Evolutionary conservation across 768 basidiomycete genomes (phyloP), one percentile per base, ranked within the genome.

Genomic region (Collybia mongolica): DNA sequence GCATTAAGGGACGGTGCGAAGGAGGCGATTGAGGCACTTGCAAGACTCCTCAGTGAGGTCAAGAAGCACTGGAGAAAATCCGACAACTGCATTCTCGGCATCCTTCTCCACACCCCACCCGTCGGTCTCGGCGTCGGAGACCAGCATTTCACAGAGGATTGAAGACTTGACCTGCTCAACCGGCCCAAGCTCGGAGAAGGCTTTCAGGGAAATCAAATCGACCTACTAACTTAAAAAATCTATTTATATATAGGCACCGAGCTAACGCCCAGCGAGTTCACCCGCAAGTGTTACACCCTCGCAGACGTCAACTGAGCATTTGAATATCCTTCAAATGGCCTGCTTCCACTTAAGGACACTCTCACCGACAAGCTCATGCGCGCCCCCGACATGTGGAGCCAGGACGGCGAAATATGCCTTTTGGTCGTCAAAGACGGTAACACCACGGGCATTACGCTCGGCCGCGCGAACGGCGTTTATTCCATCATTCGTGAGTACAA

Each of bases 181-280:
- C 18, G 19, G 1, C 22, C 45, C 47, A 59, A 56, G 53, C 26
- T 59, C 49, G 48, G 48, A 22, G 29, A 55, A 6, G 53, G 55
- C 54, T 71, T 71, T 52, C 39, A 57, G 51, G 71, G 72, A 36
- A 72, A 72, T n/a, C n/a, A n/a, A n/a, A n/a, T n/a, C n/a, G n/a
- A n/a, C n/a, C n/a, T n/a, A n/a, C n/a, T n/a, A n/a, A n/a, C n/a
- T n/a, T n/a, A n/a, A n/a, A n/a, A n/a, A n/a, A n/a, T n/a, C 44
- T 57, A 46, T 57, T 52, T 49, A 55, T 37, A 60, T 67, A 49
- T 57, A 51, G 54, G 28, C 49, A 50, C 60, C 38, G 49, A 55
- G 52, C 24, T 64, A n/a, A 23, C 26, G 45, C 28, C 50, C 43
- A 39, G 35, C 39, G 45, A 56, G 56, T 52, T 59, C 50, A 40